These are phyloP conservation scores for Phaeotremella skinneri DNA, from an alignment of 768 basidiomycete genomes.

Conservation along the genomic window DNA sequence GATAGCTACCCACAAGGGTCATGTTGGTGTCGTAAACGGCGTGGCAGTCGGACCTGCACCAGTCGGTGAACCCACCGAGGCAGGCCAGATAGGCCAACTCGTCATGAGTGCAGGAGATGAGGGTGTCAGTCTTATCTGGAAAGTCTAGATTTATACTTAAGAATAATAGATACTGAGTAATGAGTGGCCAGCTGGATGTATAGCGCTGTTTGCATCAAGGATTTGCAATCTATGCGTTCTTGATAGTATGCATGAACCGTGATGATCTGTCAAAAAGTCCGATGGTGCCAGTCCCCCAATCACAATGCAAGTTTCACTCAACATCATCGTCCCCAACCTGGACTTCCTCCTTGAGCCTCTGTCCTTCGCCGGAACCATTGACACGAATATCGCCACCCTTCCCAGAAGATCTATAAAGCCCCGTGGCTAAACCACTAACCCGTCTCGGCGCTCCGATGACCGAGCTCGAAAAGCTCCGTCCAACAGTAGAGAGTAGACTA, in stretches of 20 bases:
- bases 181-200: too few relatives aligned
- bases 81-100: conserved; percentile 58
- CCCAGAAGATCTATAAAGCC: conserved; percentile 11
- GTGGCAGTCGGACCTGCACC: conserved; percentile 64
- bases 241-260: neutral
- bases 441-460: conserved; percentile 39
- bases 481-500: conserved; percentile 15
- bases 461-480: conserved; percentile 31
- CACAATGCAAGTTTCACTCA: neutral
- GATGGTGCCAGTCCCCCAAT: neutral
- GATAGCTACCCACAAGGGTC: conserved; percentile 76
- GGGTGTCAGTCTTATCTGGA: conserved; percentile 74
- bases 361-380: neutral
- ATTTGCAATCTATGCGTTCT: neutral
- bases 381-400: neutral
- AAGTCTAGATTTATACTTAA: conserved; percentile 28
- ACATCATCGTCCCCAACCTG: neutral
- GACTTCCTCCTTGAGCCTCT: neutral
- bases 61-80: conserved; percentile 16
- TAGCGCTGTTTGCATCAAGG: too few relatives aligned
- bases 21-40: conserved; percentile 70
- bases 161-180: neutral
- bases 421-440: conserved; percentile 26
- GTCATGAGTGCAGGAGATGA: conserved; percentile 90
- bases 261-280: neutral